Evolutionary conservation across 2,329 filamentous ascomycete species (phyloP), one percentile per base, ranked within the genome.

Genomic region (Cercospora brassicicola): DNA sequence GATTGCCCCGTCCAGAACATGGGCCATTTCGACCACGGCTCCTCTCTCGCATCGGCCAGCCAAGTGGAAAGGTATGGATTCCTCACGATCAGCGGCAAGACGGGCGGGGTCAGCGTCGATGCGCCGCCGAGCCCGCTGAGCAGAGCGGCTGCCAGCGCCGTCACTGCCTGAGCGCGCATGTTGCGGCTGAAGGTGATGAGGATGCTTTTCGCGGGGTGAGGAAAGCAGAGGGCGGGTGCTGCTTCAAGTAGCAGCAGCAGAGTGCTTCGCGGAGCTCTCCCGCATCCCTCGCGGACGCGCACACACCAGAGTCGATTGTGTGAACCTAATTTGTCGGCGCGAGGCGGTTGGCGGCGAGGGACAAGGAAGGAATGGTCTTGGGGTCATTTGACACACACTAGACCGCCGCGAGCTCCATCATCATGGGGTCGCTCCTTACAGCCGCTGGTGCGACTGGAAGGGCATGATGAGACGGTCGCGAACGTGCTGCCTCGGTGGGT

Each of bases 1-100:
- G 90, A 85, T 74, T 88, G 84, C 36, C 91, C 91, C 6, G 90
- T 91, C 84, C 89, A 94, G 78, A 94, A 93, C 78, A 94, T 94
- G 26, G 93, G 93, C 93, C 93, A 96, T 80, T 88, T 86, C 64
- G 88, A 86, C 92, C 92, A 96, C 1, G 93, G 93, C 56, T 85
- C 85, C 65, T 90, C 86, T 72, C 93, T 86, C 48, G 92, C 91
- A 78, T 87, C 85, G 59, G 84, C 83, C 66, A 92, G 82, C 84
- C 79, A 86, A 74, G 82, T 83, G 65, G 82, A 84, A 64, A 85
- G 76, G 73, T 85, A 85, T 15, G 83, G 83, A 67, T 82, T 85
- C 66, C 83, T 80, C 56, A 85, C 83, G 66, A 84, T 80, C 70
- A 85, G 78, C 13, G 83, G 83, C 57, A 85, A 79, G 6, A 85